Evolutionary conservation across 306 rosid genomes (phyloP).

Genomic region (Castanea sativa): DNA sequence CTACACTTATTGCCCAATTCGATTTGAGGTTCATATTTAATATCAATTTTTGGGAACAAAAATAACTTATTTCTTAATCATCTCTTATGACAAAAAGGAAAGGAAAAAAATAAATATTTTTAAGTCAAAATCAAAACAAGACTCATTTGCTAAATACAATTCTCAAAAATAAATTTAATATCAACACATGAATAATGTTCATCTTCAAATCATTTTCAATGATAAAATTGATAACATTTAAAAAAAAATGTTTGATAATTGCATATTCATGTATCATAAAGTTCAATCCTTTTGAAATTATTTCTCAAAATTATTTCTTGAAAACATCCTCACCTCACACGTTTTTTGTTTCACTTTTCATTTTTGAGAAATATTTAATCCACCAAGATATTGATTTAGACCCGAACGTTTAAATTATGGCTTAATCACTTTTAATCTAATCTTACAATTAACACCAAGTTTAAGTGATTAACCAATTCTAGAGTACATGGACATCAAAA

Average conservation of each 20-base stretch:
- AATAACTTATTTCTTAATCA: background rate
- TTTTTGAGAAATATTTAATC: background rate
- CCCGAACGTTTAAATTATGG: too few species aligned
- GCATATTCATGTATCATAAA: too few species aligned
- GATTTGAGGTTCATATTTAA: background rate
- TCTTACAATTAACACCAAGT: too few species aligned
- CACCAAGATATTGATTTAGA: too few species aligned
- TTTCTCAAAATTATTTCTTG: background rate
- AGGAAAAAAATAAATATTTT: background rate
- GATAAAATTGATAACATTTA: too few species aligned
- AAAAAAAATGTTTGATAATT: too few species aligned
- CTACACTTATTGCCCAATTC: too few species aligned
- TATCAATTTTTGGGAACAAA: background rate
- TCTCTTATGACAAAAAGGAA: background rate
- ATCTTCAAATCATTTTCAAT: background rate
- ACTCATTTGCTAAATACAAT: background rate
- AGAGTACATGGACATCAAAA: too few species aligned
- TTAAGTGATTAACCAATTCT: too few species aligned
- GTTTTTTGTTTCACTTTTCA: background rate
- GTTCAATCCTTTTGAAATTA: too few species aligned
- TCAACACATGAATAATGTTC: background rate
- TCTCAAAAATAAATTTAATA: background rate
- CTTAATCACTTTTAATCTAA: too few species aligned
- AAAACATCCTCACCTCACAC: background rate
- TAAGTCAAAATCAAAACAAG: background rate